phyloP scores from a whole-genome alignment of 768 basidiomycete genomes.

The Pleurotus sapidus region DNA sequence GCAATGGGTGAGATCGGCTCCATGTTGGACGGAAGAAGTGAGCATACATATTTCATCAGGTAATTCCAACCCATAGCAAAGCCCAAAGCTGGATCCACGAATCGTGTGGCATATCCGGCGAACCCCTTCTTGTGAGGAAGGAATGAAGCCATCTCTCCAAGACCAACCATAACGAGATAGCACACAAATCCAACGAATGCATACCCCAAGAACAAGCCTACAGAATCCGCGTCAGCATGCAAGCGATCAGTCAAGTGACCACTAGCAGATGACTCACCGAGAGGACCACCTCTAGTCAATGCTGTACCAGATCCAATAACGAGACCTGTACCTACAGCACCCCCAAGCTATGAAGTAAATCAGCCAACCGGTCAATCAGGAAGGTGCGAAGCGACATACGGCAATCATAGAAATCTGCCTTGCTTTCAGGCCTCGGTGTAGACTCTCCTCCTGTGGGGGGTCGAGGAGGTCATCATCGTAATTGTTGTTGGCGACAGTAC shows the following conservation, averaged over 20 bases:
- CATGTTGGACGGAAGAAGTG: neutral
- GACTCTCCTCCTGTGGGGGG: slow-evolving; percentile 29
- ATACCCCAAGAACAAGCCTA: slow-evolving; percentile 32
- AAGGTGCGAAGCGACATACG: slow-evolving; percentile 19
- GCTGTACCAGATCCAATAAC: slow-evolving; percentile 62
- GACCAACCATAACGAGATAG: slow-evolving; percentile 56
- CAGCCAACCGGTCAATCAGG: neutral
- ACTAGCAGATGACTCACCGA: slow-evolving; percentile 27
- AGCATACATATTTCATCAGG: slow-evolving; percentile 49
- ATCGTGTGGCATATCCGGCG: slow-evolving; percentile 60
- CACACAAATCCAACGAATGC: slow-evolving; percentile 53
- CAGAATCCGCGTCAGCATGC: neutral
- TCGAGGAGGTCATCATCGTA: slow-evolving; percentile 29
- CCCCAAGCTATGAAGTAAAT: slow-evolving; percentile 31
- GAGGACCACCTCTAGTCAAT: slow-evolving; percentile 50
- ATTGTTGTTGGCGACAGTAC: slow-evolving; percentile 14
- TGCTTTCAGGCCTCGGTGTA: slow-evolving; percentile 50
- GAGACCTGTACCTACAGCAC: slow-evolving; percentile 52
- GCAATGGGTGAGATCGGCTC: slow-evolving; percentile 5
- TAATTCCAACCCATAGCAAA: slow-evolving; percentile 70
- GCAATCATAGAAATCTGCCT: slow-evolving; percentile 58
- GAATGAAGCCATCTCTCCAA: slow-evolving; percentile 50
- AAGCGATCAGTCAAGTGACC: neutral
- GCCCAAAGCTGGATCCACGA: slow-evolving; percentile 65
- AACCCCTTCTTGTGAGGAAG: slow-evolving; percentile 61